These are phyloP conservation scores for Podaxis pistillaris DNA, from an alignment of 768 basidiomycete species.

Conservation along the genomic window DNA sequence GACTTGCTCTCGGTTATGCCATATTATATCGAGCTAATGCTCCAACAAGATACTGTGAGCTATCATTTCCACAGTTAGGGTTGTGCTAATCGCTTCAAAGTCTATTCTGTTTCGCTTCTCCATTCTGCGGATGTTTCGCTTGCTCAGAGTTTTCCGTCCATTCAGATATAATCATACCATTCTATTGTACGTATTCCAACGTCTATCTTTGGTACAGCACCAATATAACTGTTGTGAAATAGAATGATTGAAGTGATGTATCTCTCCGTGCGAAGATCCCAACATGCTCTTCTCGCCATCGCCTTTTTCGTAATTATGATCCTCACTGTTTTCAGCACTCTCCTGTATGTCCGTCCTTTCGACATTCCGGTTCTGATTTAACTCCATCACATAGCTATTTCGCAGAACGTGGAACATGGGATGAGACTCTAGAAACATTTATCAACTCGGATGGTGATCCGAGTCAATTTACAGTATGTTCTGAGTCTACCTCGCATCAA, in stretches of 20 bases:
- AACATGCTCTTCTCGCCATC: constrained; percentile 84
- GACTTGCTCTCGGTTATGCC: constrained; percentile 85
- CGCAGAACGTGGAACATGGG: constrained; percentile 89
- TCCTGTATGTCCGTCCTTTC: constrained; percentile 50
- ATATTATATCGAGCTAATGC: constrained; percentile 82
- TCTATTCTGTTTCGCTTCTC: constrained; percentile 88
- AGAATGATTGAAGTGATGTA: constrained; percentile 94
- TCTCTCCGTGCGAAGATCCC: constrained; percentile 79
- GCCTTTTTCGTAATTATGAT: constrained; percentile 89
- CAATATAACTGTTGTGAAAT: constrained; percentile 2
- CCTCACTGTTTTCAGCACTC: constrained; percentile 82
- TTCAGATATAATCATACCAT: constrained; percentile 85
- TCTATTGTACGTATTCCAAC: constrained; percentile 55
- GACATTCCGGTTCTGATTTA: not conserved
- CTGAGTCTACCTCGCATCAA: not conserved
- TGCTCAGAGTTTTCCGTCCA: constrained; percentile 85
- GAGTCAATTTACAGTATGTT: constrained; percentile 67
- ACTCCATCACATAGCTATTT: constrained; percentile 59
- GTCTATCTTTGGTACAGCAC: not conserved
- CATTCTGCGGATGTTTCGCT: constrained; percentile 85
- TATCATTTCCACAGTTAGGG: not conserved
- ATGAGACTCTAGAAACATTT: constrained; percentile 73
- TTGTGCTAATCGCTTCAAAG: constrained; percentile 23
- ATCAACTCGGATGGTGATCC: constrained; percentile 85
- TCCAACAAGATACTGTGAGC: constrained; percentile 80